Conservation (phyloP, 2,329 filamentous ascomycete species). For the Paraphoma chrysanthemicola region DNA sequence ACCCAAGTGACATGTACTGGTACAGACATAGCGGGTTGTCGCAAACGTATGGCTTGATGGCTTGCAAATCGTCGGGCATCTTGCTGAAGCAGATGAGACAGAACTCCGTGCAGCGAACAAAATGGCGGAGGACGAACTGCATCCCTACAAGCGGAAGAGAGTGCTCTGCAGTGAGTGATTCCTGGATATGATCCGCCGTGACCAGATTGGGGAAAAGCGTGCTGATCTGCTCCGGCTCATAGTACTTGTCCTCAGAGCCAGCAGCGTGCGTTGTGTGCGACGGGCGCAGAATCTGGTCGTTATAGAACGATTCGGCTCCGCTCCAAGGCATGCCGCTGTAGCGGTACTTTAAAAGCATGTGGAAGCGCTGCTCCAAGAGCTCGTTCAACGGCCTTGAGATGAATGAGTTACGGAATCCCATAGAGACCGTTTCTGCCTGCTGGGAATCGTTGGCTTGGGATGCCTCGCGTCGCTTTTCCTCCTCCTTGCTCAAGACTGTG, state of each 20-base stretch:
- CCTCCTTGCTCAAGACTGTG: slow-evolving; percentile 44
- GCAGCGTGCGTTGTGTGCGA: slow-evolving; percentile 26
- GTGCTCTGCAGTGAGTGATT: slow-evolving; percentile 38
- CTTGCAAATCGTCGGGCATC: slow-evolving; percentile 69
- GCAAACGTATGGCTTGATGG: slow-evolving; percentile 79
- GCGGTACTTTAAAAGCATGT: slow-evolving; percentile 68
- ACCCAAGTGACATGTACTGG: slow-evolving; percentile 86
- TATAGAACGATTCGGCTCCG: slow-evolving; percentile 67
- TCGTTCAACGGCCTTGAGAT: slow-evolving; percentile 75
- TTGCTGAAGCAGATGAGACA: slow-evolving; percentile 84
- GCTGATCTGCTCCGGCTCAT: slow-evolving; percentile 40
- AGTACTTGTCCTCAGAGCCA: slow-evolving; percentile 50
- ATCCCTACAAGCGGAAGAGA: slow-evolving; percentile 68
- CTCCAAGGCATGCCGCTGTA: slow-evolving; percentile 67
- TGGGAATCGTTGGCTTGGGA: slow-evolving; percentile 27
- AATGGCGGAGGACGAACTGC: slow-evolving; percentile 79
- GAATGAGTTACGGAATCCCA: slow-evolving; percentile 65
- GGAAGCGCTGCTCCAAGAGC: slow-evolving; percentile 71
- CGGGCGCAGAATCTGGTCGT: slow-evolving; percentile 52
- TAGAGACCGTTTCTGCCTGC: slow-evolving; percentile 5
- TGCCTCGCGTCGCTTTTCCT: slow-evolving; percentile 30
- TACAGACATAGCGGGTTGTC: slow-evolving; percentile 77
- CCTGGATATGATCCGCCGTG: slow-evolving; percentile 58
- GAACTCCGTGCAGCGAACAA: slow-evolving; percentile 83
- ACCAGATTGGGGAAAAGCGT: slow-evolving; percentile 54